Base-by-base conservation (phyloP, 2,329 filamentous ascomycete species). In the Fusarium lateritium region DNA sequence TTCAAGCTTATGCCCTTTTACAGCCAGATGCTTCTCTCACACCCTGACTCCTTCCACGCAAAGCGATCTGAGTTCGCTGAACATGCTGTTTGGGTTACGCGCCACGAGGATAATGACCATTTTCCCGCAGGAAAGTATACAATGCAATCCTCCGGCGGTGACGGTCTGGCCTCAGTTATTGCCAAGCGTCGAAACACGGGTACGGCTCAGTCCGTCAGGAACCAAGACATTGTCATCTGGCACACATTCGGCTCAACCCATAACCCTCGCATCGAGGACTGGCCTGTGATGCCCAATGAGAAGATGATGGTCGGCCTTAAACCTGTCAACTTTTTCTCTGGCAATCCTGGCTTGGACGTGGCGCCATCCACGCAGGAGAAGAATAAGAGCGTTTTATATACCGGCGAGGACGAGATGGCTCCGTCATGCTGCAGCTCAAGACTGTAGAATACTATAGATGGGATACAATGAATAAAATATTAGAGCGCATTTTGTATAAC, bases 201-300 rank as follows among this genome's bases (percentile, higher is more conserved):
- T 10, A 21, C 26, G 6, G 17, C 31, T 80, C 85, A 45, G 74
- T 83, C 28, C 70, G 84, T 76, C 79, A 67, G 79, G 49, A 67
- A 89, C 61, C 78, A 83, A 21, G 84, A 88, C 42, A 82, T 88
- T 40, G 85, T 89, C 2, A 77, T 89, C 6, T 89, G 86, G 85
- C 83, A 88, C 19, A 85, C 86, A 5, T 85, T 84, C 71, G 82
- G 89, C 19, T 85, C 90, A 26, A 91, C 90, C 34, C 89, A 92
- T 67, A 87, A 90, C 24, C 88, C 89, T 0, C 81, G 89, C 1
- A 83, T 87, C 13, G 89, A 92, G 69, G 89, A 92, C 72, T 92
- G 90, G 81, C 89, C 89, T 0, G 87, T 91, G 7, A 92, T 92
- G 90, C 89, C 89, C 0, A 84, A 81, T 63, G 89, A 91, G 74